These are phyloP conservation scores for Cladosporium sp. DNA, from an alignment of 2,329 filamentous ascomycete genomes.

Conservation along the genomic window DNA sequence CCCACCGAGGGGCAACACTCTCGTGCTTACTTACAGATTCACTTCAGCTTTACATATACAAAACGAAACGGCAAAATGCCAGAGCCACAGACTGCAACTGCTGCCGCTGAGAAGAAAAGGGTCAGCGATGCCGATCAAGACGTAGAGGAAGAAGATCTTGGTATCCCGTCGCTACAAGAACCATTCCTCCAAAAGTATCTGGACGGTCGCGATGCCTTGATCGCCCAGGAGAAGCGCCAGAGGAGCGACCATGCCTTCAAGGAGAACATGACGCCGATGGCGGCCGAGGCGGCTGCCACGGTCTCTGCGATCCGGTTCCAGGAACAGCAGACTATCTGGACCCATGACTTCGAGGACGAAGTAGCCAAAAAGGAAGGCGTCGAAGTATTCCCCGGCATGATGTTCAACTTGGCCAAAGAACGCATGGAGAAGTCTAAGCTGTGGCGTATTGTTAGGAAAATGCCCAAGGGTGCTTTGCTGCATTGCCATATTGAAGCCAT, in stretches of 20 bases:
- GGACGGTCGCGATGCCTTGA: constrained; percentile 67
- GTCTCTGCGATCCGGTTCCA: constrained; percentile 73
- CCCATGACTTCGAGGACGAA: constrained; percentile 64
- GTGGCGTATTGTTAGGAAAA: constrained; percentile 76
- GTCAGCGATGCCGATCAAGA: neutral
- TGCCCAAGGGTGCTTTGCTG: constrained; percentile 84
- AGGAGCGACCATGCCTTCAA: constrained; percentile 73
- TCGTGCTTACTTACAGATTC: neutral
- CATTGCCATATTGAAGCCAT: constrained; percentile 91
- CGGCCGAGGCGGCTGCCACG: constrained; percentile 71
- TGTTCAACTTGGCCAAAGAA: constrained; percentile 83
- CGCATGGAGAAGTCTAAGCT: constrained; percentile 79
- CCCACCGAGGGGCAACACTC: neutral
- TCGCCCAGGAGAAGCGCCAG: constrained; percentile 74
- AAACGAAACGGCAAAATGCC: neutral
- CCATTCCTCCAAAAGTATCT: constrained; percentile 81
- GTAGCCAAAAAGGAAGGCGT: constrained; percentile 59
- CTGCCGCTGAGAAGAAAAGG: constrained; percentile 3
- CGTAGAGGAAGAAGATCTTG: constrained; percentile 26
- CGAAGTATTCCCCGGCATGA: constrained; percentile 80
- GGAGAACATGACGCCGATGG: constrained; percentile 72
- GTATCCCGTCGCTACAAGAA: constrained; percentile 50
- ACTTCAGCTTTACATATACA: neutral
- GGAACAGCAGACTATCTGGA: constrained; percentile 76
- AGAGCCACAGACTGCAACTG: neutral